Base-by-base conservation (phyloP, 129 eudicot species). In the Centella asiatica region DNA sequence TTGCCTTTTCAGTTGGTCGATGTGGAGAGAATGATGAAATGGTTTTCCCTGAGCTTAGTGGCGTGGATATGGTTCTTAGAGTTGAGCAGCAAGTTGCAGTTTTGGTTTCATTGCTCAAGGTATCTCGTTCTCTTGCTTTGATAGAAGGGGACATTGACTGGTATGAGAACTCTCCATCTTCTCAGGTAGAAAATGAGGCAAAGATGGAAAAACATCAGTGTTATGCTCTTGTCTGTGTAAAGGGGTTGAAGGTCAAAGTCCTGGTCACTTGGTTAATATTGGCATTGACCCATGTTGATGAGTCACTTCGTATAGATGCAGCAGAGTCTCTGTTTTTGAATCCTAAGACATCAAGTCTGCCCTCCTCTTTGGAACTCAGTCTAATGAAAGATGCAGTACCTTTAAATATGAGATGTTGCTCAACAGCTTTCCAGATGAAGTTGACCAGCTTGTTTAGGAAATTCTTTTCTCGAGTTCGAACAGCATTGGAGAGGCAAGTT, bases 381-480 rank as follows among this genome's bases (percentile, higher is more conserved):
- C 78, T 93, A 79, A 74, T 93, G 99, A 85, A 83, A 79, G 76
- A 75, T 76, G 88, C 99, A 45, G 74, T 93, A 60, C 95, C 96
- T 18, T 74, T 93, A 74, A 93, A 93, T 69, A 88, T 88, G 96
- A 85, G 99, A 67, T 84, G 92, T 65, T 82, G 80, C 53, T 93
- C 99, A 10, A 88, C 96, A 15, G 92, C 99, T 68, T 93, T 93
- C 48, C 95, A 82, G 76, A 93, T 93, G 99, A 93, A 93, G 74
- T 77, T 94, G 81, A 76, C 80, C 53, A 93, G 95, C 75, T 78
- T 93, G 75, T 93, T 93, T 72, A 82, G 90, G 70, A 93, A 93
- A 61, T 87, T 88, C 80, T 87, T 93, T 80, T 77, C 89, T 26
- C 83, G 99, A 57, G 99, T 93, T 67, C 80, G 83, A 18, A 93